Base-by-base conservation (phyloP, 129 eudicot species). In the Gnaphalium uliginosum region DNA sequence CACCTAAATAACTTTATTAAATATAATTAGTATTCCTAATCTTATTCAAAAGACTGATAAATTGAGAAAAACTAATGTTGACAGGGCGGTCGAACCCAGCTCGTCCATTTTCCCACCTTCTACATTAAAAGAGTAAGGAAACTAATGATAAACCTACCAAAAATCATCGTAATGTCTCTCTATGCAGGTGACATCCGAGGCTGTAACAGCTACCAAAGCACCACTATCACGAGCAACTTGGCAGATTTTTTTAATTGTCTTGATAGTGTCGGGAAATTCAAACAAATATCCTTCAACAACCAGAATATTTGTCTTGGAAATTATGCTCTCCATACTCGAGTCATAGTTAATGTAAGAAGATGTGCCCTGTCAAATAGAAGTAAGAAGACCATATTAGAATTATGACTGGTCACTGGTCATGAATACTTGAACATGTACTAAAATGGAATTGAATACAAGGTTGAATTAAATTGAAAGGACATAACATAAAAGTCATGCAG, bases 131-230 rank as follows among this genome's bases (percentile, higher is more conserved):
- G 9, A 54, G 39, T 17, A 71, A 33, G 74, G 48, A 32, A n/a
- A 73, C 32, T 29, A 23, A 68, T 29, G 22, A 53, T 33, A 25
- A 68, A 68, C 71, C 70, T 89, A 94, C 99, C 99, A 94, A 85
- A 83, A 94, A 81, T 90, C 87, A 72, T 94, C 97, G n/a, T 89
- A 94, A 77, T 94, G 99, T 61, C 96, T 89, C 83, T 94, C 97
- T 69, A 94, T 94, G 89, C 99, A 94, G 74, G 93, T 88, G 54
- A 91, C 91, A 22, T 94, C 99, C 23, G 99, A 94, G 58, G 99
- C 99, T 6, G 99, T 91, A 70, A 94, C 87, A 75, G 99, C 99
- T 77, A 94, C 86, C 48, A 94, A 80, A 81, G 93, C 96, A 74
- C 97, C 99, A 81, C 70, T 81, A 72, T 85, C 86, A 64, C 85